phyloP scores from a whole-genome alignment of 805 yeast species.

The Candida stauntonica region DNA sequence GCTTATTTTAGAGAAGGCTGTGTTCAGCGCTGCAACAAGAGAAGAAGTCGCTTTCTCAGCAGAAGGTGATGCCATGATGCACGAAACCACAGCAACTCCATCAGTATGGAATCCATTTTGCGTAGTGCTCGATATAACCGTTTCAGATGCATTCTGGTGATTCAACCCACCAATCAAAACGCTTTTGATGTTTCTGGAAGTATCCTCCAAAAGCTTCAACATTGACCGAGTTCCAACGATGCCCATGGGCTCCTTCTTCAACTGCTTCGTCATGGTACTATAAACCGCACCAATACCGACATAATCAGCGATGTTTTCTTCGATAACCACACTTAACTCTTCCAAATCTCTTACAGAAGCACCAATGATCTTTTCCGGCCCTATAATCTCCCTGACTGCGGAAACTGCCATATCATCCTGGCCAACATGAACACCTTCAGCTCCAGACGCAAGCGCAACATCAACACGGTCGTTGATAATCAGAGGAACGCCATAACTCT shows the following conservation, averaged over 20 bases:
- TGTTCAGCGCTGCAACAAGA: slow-evolving; percentile 29
- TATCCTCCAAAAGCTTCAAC: slow-evolving; percentile 41
- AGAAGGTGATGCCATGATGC: slow-evolving; percentile 62
- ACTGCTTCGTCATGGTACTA: slow-evolving; percentile 65
- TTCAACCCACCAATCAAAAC: slow-evolving; percentile 83
- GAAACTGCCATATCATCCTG: slow-evolving; percentile 73
- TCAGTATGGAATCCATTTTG: slow-evolving; percentile 45
- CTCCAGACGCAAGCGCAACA: slow-evolving; percentile 83
- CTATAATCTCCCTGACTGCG: slow-evolving; percentile 58
- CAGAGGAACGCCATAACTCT: slow-evolving; percentile 59
- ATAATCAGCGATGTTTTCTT: slow-evolving; percentile 55
- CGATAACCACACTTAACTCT: slow-evolving; percentile 51
- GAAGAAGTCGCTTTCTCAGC: slow-evolving; percentile 48
- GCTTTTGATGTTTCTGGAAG: slow-evolving; percentile 40
- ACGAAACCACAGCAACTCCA: slow-evolving; percentile 89
- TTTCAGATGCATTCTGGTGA: slow-evolving; percentile 54
- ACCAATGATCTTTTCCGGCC: slow-evolving; percentile 74
- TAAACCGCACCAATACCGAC: slow-evolving; percentile 82
- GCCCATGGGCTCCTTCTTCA: slow-evolving; percentile 58
- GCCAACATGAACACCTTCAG: slow-evolving; percentile 91
- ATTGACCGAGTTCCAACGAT: slow-evolving; percentile 58
- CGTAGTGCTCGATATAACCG: slow-evolving; percentile 41
- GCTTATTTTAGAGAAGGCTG: slow-evolving; percentile 9
- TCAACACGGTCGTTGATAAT: slow-evolving; percentile 85
- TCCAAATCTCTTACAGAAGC: slow-evolving; percentile 60